Percentiles rank a stretch among this genome's conserved stretches.
These are phyloP conservation scores for Grosmannia clavigera DNA, from an alignment of 2,329 filamentous ascomycete genomes.

Conservation along the genomic window DNA sequence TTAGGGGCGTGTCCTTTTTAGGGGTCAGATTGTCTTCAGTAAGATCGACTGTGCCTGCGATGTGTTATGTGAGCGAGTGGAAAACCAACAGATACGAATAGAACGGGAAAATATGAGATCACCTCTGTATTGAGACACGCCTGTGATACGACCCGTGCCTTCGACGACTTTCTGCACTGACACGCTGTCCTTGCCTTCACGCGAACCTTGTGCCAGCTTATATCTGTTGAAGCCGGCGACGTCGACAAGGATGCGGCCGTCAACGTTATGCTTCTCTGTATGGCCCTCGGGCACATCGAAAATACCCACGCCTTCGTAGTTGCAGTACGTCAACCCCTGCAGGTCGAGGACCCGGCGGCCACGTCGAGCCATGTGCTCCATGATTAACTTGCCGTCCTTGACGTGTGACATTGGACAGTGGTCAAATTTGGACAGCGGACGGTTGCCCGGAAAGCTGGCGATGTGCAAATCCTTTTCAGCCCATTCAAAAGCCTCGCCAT, in stretches of 20 bases:
- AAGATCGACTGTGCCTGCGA: background rate
- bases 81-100: too few relatives aligned
- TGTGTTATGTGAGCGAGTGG: background rate
- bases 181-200: conserved; percentile 22
- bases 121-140: too few relatives aligned
- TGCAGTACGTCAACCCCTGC: conserved; percentile 27
- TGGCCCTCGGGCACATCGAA: conserved; percentile 9
- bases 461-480: conserved; percentile 20
- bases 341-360: conserved; percentile 28
- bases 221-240: conserved; percentile 30
- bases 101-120: background rate
- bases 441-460: conserved; percentile 24
- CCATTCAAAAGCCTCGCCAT: conserved; percentile 30
- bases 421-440: conserved; percentile 25
- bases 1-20: background rate
- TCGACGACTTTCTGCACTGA: conserved; percentile 13
- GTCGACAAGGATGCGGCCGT: conserved; percentile 28
- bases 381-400: conserved; percentile 18
- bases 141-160: conserved; percentile 3
- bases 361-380: conserved; percentile 18
- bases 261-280: conserved; percentile 23
- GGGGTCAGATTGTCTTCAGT: background rate
- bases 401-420: conserved; percentile 26
- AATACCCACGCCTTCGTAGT: conserved; percentile 29
- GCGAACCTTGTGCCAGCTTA: conserved; percentile 22